Conservation (phyloP, 768 basidiomycete species). For the Lepiota brunneoincarnata region DNA sequence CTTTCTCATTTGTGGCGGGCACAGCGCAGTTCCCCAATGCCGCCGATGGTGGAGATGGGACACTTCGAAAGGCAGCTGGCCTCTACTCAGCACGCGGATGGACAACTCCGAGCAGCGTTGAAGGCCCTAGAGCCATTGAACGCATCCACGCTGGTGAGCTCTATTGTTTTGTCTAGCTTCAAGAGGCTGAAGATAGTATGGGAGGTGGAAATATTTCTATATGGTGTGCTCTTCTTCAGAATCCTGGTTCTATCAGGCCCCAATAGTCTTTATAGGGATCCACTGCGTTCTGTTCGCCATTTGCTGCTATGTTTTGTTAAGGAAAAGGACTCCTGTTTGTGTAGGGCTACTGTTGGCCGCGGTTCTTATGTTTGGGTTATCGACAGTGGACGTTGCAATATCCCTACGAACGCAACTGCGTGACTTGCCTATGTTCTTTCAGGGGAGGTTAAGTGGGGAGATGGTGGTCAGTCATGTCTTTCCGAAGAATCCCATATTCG, state of each 20-base stretch:
- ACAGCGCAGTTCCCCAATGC: neutral
- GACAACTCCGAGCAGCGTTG: neutral
- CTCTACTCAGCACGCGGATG: neutral
- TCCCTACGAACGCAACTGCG: conserved; percentile 15
- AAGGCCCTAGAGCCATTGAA: neutral
- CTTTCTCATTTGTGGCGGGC: no score
- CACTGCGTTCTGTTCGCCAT: conserved; percentile 34
- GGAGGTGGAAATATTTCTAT: conserved; percentile 1
- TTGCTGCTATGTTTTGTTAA: conserved; percentile 29
- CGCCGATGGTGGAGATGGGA: neutral
- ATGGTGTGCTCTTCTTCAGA: neutral
- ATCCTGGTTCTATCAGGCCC: neutral
- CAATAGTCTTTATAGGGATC: conserved; percentile 21
- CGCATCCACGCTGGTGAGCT: neutral
- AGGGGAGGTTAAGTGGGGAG: conserved; percentile 16
- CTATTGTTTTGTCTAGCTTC: neutral
- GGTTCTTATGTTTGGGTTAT: conserved; percentile 31
- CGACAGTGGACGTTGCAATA: conserved; percentile 30
- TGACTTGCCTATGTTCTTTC: conserved; percentile 25
- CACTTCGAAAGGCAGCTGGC: neutral
- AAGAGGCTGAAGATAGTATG: no score
- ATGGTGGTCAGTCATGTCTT: conserved; percentile 19
- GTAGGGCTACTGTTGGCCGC: conserved; percentile 27
- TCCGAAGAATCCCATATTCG: conserved; percentile 33
- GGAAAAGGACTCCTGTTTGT: conserved; percentile 20